Base-by-base conservation (phyloP, 2,329 filamentous ascomycete species). In the Nectriaceae sp. region DNA sequence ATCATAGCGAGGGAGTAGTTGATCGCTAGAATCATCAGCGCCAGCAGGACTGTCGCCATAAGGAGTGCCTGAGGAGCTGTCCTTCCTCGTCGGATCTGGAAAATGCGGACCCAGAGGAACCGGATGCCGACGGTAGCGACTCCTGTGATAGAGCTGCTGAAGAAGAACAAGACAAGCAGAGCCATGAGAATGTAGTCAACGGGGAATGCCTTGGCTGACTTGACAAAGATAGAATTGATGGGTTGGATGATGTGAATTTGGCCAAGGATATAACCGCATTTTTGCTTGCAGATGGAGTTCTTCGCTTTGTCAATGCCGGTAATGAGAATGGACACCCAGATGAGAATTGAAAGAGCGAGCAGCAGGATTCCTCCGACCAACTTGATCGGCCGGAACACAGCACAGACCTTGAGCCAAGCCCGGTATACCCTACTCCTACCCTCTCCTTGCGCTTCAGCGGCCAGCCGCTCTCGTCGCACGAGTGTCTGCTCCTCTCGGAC, bases 221-320 rank as follows among this genome's bases (percentile, higher is more conserved):
- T 80, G 55, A 96, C 84, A 47, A 72, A 70, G 48, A 96, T 76
- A 82, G 87, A 96, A 73, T 99, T 97, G 65, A 97, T 77, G 2
- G 94, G 94, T 67, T 99, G 94, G 76, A 97, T 96, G 59, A 97
- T 85, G 67, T 95, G 90, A 68, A 95, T 88, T 64, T 77, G 80
- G 37, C 86, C 90, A 4, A 99, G 79, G 42, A 97, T 89, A 71
- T 97, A 99, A 53, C 94, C 94, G 66, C 94, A 99, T 60, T 84
- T 85, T 50, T 85, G 77, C 68, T 94, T 93, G 80, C 94, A 99
- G 54, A 95, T 75, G 3, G 92, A 97, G 74, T 97, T 97, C 69
- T 88, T 92, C 29, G 91, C 90, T 75, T 97, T 97, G 80, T 99
- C 94, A 63, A 97, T 91, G 57, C 85, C 88, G 0, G 93, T 97